Conservation (phyloP, 495 filamentous ascomycete species). For the Cercophora newfieldiana region DNA sequence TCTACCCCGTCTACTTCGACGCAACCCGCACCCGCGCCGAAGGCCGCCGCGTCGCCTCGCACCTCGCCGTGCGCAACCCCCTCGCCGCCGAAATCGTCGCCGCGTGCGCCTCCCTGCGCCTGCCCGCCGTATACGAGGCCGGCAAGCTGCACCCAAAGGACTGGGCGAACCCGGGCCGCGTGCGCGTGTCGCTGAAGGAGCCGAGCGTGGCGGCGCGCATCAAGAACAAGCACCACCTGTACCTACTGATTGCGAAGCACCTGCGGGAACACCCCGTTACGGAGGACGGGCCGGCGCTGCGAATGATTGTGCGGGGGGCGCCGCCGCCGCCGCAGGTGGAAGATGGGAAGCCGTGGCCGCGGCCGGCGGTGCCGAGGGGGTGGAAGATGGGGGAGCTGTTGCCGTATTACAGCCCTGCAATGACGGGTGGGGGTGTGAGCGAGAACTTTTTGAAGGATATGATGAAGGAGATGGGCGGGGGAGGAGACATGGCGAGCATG, state of each 20-base stretch:
- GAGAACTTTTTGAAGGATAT: conserved; percentile 97
- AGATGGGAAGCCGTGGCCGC: conserved; percentile 62
- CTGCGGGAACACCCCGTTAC: conserved; percentile 71
- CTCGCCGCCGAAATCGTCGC: conserved; percentile 87
- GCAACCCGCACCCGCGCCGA: conserved; percentile 67
- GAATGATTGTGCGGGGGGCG: conserved; percentile 63
- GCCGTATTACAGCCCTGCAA: conserved; percentile 81
- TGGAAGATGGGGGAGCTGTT: conserved; percentile 88
- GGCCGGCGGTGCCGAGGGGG: conserved; percentile 78
- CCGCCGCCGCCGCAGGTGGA: conserved; percentile 41
- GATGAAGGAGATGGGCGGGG: conserved; percentile 86
- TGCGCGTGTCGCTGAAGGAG: conserved; percentile 63
- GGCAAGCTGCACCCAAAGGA: conserved; percentile 93
- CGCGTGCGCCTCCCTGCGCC: conserved; percentile 70
- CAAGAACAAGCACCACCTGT: conserved; percentile 91
- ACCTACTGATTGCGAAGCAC: conserved; percentile 70
- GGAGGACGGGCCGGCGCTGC: conserved; percentile 65
- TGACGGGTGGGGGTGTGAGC: conserved; percentile 91
- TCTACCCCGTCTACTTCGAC: conserved; percentile 97
- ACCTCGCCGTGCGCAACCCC: conserved; percentile 78
- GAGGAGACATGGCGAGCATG: conserved; percentile 49
- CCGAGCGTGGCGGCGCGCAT: conserved; percentile 38
- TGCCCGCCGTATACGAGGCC: conserved; percentile 82
- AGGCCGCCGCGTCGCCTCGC: conserved; percentile 72
- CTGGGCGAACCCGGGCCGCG: conserved; percentile 93